A percentile compares a stretch with the other conserved stretches of the same genome.
Conservation (phyloP, 2,329 filamentous ascomycete genomes). For the Nannizziopsis barbatae region DNA sequence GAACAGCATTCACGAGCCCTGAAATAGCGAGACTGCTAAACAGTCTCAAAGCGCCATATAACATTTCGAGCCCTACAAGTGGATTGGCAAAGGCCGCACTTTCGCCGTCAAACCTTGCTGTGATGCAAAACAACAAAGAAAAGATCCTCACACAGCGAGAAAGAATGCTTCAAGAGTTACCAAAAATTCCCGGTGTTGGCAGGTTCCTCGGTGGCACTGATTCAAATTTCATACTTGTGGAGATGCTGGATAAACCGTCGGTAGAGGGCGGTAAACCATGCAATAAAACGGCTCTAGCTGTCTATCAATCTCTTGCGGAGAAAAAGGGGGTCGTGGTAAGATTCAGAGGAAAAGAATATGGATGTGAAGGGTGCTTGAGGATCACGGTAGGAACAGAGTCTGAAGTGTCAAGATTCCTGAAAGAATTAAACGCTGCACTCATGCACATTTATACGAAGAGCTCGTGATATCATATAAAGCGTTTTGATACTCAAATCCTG, state of each 20-base stretch:
- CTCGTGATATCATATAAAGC: neutral
- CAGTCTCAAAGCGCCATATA: conserved; percentile 91
- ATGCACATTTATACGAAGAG: conserved; percentile 36
- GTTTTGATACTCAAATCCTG: too few relatives aligned
- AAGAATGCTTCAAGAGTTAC: conserved; percentile 62
- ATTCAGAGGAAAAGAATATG: conserved; percentile 85
- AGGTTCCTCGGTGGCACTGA: conserved; percentile 66
- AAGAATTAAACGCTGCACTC: conserved; percentile 49
- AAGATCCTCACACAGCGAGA: conserved; percentile 65
- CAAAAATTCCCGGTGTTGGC: conserved; percentile 65
- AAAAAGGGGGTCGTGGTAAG: conserved; percentile 80
- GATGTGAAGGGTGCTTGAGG: conserved; percentile 76
- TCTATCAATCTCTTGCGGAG: conserved; percentile 79
- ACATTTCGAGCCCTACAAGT: conserved; percentile 79
- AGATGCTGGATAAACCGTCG: conserved; percentile 59
- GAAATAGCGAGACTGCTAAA: conserved; percentile 73
- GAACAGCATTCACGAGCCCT: conserved; percentile 67
- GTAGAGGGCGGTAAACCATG: conserved; percentile 56
- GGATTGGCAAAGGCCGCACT: conserved; percentile 67
- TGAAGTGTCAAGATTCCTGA: conserved; percentile 70
- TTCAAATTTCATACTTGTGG: conserved; percentile 83
- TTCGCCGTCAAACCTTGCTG: conserved; percentile 51
- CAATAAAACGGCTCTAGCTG: conserved; percentile 63
- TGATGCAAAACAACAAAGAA: conserved; percentile 61
- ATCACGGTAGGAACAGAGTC: conserved; percentile 85